These are phyloP conservation scores for Rhexocercosporidium sp. DNA, from an alignment of 2,329 filamentous ascomycete genomes.

Conservation along the genomic window DNA sequence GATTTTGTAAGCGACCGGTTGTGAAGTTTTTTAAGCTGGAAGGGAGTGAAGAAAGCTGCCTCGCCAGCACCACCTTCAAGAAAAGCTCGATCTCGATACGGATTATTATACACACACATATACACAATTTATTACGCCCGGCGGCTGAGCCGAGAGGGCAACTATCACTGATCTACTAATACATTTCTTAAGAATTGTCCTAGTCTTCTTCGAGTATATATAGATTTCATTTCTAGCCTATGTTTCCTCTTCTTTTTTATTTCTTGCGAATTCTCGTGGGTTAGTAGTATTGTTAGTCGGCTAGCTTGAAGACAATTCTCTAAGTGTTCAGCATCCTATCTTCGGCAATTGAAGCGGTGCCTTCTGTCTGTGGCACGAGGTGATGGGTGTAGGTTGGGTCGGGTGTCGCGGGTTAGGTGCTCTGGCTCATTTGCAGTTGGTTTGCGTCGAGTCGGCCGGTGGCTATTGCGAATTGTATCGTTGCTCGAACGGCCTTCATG, in stretches of 20 bases:
- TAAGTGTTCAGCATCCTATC: no score
- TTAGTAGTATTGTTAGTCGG: no score
- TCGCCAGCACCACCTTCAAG: no score
- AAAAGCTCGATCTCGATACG: no score
- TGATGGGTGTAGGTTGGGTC: neutral
- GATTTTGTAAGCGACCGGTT: no score
- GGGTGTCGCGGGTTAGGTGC: neutral
- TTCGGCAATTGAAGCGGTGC: neutral
- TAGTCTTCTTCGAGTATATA: neutral
- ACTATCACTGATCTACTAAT: slow-evolving; percentile 3
- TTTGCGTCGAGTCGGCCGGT: neutral
- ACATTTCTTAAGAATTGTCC: neutral
- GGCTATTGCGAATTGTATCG: neutral
- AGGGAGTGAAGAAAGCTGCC: no score
- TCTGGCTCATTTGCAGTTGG: neutral
- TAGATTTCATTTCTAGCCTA: no score
- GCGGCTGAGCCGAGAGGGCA: slow-evolving; percentile 1
- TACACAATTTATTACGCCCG: slow-evolving; percentile 1
- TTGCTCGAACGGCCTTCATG: neutral
- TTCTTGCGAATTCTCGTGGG: no score
- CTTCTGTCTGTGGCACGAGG: neutral
- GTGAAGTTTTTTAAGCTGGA: no score
- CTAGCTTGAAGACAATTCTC: no score
- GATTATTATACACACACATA: no score
- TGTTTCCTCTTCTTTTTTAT: no score